Base-by-base conservation (phyloP, 768 basidiomycete species). In the Panaeolus papilionaceus region DNA sequence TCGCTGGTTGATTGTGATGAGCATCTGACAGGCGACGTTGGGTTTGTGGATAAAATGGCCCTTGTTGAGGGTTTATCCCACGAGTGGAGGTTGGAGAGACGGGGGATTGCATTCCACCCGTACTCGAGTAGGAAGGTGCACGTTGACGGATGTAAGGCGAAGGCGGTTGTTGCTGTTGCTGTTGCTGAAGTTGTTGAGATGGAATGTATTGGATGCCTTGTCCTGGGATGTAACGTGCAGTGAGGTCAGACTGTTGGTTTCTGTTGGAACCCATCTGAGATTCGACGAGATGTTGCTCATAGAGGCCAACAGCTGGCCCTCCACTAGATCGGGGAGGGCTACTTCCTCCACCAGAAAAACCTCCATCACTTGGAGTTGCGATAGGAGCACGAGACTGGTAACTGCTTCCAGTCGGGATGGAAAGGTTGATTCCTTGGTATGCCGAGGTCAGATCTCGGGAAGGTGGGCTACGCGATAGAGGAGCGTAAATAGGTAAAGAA, bases 401-500 rank as follows among this genome's bases (percentile, higher is more conserved):
- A 68, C 80, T 84, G 39, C 79, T 80, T 26, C 81, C 79, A 0
- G 77, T 74, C 4, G 89, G 85, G 66, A 90, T 88, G 67, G 80
- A 85, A 64, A 91, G 79, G 71, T 89, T 89, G 70, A 91, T 84
- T n/a, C 82, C 76, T 64, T 88, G 88, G 72, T 88, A 92, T 0
- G 86, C 79, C 16, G 80, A 79, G 66, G 80, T 75, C 49, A 87
- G 79, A 38, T 91, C 89, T 20, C 84, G 76, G 0, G 86, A 79
- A 3, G 87, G 81, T 0, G 89, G 87, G 71, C 88, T 90, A 66
- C 90, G 86, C 0, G 89, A 89, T 51, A 88, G 79, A 12, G 89
- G 90, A 0, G 90, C 88, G 67, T 92, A 92, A 63, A 91, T 92
- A 45, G 93, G 92, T 18, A 93, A 82, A 1, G 92, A 94, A 0